These are phyloP conservation scores for Nannochloropsis granulata DNA, from an alignment of 108 stramenopile genomes.

Conservation along the genomic window DNA sequence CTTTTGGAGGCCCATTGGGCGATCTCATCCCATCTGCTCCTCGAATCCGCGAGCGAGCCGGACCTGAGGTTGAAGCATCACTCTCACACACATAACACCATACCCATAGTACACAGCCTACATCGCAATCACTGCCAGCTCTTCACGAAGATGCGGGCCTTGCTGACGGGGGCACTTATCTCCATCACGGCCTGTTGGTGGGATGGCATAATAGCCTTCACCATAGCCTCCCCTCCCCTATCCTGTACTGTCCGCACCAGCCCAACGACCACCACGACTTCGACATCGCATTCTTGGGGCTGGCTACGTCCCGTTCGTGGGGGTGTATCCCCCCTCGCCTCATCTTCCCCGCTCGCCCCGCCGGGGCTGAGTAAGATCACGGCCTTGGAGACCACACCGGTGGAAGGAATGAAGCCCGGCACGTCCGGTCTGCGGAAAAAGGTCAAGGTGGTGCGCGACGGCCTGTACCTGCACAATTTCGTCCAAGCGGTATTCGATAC, in stretches of 20 bases:
- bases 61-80: too few species aligned
- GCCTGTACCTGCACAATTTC: slow-evolving; percentile 23
- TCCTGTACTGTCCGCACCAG: not conserved
- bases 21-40: too few species aligned
- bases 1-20: too few species aligned
- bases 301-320: not conserved
- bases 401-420: slow-evolving; percentile 28
- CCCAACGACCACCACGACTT: not conserved
- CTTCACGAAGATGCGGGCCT: not conserved
- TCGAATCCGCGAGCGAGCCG: too few species aligned
- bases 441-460: slow-evolving; percentile 18
- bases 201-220: not conserved
- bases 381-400: slow-evolving; percentile 2
- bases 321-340: not conserved
- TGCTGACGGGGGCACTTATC: not conserved
- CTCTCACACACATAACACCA: too few species aligned
- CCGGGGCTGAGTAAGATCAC: not conserved
- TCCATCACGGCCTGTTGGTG: not conserved
- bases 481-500: slow-evolving; percentile 20
- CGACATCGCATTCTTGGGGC: not conserved
- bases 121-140: not conserved
- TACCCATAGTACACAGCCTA: too few species aligned
- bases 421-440: slow-evolving; percentile 30
- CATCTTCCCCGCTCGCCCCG: not conserved
- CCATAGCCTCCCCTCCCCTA: not conserved